These are phyloP conservation scores for Psilocybe sp. DNA, from an alignment of 768 basidiomycete genomes.

Conservation along the genomic window DNA sequence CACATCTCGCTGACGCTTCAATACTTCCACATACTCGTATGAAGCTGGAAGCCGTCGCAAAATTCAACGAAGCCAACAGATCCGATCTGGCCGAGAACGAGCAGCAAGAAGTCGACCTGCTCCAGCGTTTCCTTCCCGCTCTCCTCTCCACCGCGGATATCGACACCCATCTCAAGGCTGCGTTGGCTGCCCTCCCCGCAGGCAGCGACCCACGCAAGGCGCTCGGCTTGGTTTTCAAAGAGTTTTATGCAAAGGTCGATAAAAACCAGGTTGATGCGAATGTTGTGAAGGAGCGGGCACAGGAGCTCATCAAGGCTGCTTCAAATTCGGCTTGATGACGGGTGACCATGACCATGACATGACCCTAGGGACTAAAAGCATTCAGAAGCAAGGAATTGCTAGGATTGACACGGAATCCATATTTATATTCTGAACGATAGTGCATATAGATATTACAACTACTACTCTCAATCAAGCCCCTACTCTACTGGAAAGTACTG, in stretches of 20 bases:
- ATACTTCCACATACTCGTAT: constrained; percentile 1
- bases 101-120: constrained; percentile 48
- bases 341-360: too few species aligned
- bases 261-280: constrained; percentile 54
- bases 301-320: constrained; percentile 20
- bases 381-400: too few species aligned
- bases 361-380: too few species aligned
- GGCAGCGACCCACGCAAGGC: constrained; percentile 28
- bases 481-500: too few species aligned
- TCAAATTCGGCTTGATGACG: background rate
- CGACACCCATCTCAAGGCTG: constrained; percentile 45
- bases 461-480: too few species aligned
- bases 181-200: constrained; percentile 30
- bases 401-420: too few species aligned
- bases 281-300: constrained; percentile 52
- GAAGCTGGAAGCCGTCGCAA: constrained; percentile 58
- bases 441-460: too few species aligned
- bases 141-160: constrained; percentile 53
- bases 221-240: constrained; percentile 55
- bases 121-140: constrained; percentile 59
- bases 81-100: constrained; percentile 67
- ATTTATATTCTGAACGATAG: too few species aligned
- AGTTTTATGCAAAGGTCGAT: constrained; percentile 62
- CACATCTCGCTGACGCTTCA: background rate
- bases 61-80: constrained; percentile 56